These are phyloP conservation scores for Sergeia podlipaevii DNA, from an alignment of 208 protist genomes.

Conservation along the genomic window DNA sequence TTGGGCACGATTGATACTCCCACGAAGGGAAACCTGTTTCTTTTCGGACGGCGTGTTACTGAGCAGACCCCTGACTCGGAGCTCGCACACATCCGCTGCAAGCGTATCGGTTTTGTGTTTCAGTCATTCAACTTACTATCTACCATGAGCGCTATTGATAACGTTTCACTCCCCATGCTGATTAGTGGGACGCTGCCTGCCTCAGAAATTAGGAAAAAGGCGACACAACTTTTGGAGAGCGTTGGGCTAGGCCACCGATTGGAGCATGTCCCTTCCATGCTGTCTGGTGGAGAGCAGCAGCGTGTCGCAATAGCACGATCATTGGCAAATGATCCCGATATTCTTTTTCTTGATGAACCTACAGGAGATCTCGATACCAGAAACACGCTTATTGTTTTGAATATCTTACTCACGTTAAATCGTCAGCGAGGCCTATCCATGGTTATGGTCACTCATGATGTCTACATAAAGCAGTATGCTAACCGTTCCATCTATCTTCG, in stretches of 20 bases:
- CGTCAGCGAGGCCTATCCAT: slow-evolving; percentile 86
- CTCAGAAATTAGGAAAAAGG: slow-evolving; percentile 62
- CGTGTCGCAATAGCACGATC: slow-evolving; percentile 95
- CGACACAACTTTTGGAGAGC: slow-evolving; percentile 62
- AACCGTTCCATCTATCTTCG: slow-evolving; percentile 93
- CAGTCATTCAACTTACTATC: slow-evolving; percentile 97
- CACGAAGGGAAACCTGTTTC: slow-evolving; percentile 93
- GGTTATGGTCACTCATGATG: slow-evolving; percentile 98
- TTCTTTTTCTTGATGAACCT: slow-evolving; percentile 95
- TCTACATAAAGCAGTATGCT: slow-evolving; percentile 94
- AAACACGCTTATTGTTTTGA: slow-evolving; percentile 94
- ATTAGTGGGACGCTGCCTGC: slow-evolving; percentile 70
- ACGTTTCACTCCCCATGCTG: slow-evolving; percentile 96
- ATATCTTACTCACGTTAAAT: slow-evolving; percentile 92
- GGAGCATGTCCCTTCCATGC: slow-evolving; percentile 89
- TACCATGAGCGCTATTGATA: slow-evolving; percentile 92
- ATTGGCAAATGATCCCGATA: slow-evolving; percentile 92
- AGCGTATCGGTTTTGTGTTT: slow-evolving; percentile 94
- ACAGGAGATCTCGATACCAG: slow-evolving; percentile 96
- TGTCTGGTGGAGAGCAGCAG: slow-evolving; percentile 97
- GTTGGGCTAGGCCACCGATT: slow-evolving; percentile 90
- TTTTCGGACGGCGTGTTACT: slow-evolving; percentile 80
- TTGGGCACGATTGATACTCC: slow-evolving; percentile 97
- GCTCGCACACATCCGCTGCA: slow-evolving; percentile 63
- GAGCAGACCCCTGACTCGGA: slow-evolving; percentile 69